Conservation (phyloP, 345 rosid species). For the Lenwebbia sp. region DNA sequence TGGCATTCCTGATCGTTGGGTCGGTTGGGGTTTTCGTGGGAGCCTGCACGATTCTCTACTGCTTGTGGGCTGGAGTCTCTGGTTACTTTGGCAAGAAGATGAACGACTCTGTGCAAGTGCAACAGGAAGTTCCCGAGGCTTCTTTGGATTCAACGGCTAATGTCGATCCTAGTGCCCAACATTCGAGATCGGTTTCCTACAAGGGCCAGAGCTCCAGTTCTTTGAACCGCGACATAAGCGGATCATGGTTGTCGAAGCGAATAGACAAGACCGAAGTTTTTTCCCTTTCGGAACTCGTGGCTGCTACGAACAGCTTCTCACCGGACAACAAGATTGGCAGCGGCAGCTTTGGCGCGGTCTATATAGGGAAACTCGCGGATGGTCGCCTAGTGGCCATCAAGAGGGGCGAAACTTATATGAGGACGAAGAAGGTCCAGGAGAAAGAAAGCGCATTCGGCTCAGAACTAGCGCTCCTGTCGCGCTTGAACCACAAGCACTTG, state of each 20-base stretch:
- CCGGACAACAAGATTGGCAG: slow-evolving; percentile 30
- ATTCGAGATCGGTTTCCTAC: slow-evolving; percentile 8
- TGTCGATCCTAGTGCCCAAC: slow-evolving; percentile 4
- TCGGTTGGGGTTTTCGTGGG: slow-evolving; percentile 38
- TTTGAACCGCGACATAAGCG: slow-evolving; percentile 8
- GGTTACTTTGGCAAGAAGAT: neutral
- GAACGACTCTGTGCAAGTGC: neutral
- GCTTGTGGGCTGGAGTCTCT: slow-evolving; percentile 7
- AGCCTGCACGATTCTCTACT: slow-evolving; percentile 22
- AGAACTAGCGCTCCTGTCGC: slow-evolving; percentile 33
- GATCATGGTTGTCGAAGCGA: slow-evolving; percentile 20
- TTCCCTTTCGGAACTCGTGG: slow-evolving; percentile 28
- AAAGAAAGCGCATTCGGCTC: slow-evolving; percentile 47
- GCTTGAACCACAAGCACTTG: slow-evolving; percentile 59
- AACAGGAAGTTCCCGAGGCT: neutral
- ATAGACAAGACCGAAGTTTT: slow-evolving; percentile 23
- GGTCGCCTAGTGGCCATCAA: slow-evolving; percentile 58
- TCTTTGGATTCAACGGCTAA: neutral
- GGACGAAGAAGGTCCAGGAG: slow-evolving; percentile 20
- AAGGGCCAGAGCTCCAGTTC: slow-evolving; percentile 16
- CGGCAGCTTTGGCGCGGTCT: slow-evolving; percentile 57
- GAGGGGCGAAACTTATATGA: slow-evolving; percentile 26
- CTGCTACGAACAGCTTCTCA: slow-evolving; percentile 38
- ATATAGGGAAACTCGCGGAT: slow-evolving; percentile 29
- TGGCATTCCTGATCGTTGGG: slow-evolving; percentile 27